A percentile compares a stretch with the other conserved stretches of the same genome.
These are phyloP conservation scores for Melanomma pulvis-pyrius DNA, from an alignment of 495 filamentous ascomycete genomes.

Conservation along the genomic window DNA sequence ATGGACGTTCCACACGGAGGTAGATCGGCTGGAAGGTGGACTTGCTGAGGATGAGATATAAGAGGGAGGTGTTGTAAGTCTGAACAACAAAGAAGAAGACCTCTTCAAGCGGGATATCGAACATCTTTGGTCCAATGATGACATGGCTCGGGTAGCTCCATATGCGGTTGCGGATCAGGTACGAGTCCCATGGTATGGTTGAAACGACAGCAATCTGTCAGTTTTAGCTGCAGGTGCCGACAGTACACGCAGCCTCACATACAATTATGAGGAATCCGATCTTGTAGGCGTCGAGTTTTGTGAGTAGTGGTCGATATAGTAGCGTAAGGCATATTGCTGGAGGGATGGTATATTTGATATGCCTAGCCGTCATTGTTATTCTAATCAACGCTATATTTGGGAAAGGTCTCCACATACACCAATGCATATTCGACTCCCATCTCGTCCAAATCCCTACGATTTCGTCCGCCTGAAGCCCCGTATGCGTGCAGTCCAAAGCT, in stretches of 20 bases:
- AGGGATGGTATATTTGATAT: slow-evolving; percentile 70
- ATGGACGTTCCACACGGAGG: slow-evolving; percentile 43
- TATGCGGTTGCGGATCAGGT: slow-evolving; percentile 62
- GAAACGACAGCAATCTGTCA: slow-evolving; percentile 58
- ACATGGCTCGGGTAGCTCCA: slow-evolving; percentile 69
- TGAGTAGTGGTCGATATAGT: slow-evolving; percentile 61
- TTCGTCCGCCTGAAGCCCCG: background rate
- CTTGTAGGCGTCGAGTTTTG: slow-evolving; percentile 60
- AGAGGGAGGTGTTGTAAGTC: slow-evolving; percentile 67
- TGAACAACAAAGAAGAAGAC: slow-evolving; percentile 77
- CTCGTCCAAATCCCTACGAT: slow-evolving; percentile 16
- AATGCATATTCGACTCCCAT: slow-evolving; percentile 71
- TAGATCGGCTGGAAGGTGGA: slow-evolving; percentile 61
- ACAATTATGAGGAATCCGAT: slow-evolving; percentile 57
- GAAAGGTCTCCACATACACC: slow-evolving; percentile 53
- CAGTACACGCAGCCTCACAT: slow-evolving; percentile 4
- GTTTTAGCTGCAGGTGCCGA: slow-evolving; percentile 4
- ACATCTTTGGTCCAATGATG: slow-evolving; percentile 60
- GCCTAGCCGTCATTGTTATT: slow-evolving; percentile 48
- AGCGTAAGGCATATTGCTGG: slow-evolving; percentile 59
- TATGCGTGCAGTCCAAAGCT: background rate
- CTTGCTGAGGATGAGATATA: slow-evolving; percentile 67
- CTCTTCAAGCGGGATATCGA: slow-evolving; percentile 65
- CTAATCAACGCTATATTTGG: background rate
- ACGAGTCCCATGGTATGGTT: slow-evolving; percentile 73